Evolutionary conservation across 352 stramenopile species (phyloP), one percentile per base, ranked within the genome.

Genomic region (Peronosclerospora sorghi): DNA sequence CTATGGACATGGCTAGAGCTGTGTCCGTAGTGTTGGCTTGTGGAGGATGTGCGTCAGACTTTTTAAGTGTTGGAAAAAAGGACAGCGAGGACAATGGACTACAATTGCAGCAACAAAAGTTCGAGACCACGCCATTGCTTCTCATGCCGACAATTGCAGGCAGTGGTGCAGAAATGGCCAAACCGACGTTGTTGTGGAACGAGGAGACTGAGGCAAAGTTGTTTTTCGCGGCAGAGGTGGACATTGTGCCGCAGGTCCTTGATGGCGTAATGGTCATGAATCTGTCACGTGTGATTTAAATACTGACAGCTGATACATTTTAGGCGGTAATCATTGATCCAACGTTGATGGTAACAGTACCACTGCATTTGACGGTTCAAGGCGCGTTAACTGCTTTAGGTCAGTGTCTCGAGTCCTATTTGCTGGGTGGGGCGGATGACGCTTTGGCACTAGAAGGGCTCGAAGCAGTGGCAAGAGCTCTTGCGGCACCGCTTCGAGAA

Each of bases 331-430:
- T 87, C 35, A 60, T 87, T 34, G 74, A 87, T 26, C 74, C 74
- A 5, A 70, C 75, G 44, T 59, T 87, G 3, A 65, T 77, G 35
- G 26, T 83, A 19, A 85, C 59, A 8, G 69, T 87, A 28, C 74
- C 72, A 18, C 35, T 87, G 20, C 54, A 42, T 0, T 45, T 54
- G 24, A 85, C 69, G 1, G 59, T 82, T 5, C 72, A 83, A 45
- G 72, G 74, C 1, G 68, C 74, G 15, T 30, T 87, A 1, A 77
- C 72, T 1, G 62, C 72, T n/a, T 49, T 87, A 7, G 72, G 72
- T 0, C 74, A 87, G 35, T 87, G 74, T 48, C 62, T 87, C 15
- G 74, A 87, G 47, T 85, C 72, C 40, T 87, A 83, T 32, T 51
- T 87, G 38, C 42, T 72, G 12, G 73, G 73, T 18, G 74, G 61